Evolutionary conservation across 805 yeast genomes (phyloP).

Genomic region (Metschnikowia picachoensis): DNA sequence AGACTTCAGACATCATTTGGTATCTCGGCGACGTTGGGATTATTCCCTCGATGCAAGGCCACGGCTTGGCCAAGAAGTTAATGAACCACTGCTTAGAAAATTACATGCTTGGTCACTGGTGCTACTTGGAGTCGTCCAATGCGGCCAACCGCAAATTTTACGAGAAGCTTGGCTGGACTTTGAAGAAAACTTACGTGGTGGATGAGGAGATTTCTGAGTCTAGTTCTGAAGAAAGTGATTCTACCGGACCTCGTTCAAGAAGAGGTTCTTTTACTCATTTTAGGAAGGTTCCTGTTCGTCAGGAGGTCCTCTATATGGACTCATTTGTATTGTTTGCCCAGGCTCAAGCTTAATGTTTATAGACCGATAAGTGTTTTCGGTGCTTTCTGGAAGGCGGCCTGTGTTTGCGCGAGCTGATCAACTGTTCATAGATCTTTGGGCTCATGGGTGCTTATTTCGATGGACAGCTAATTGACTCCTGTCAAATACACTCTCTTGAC

Average conservation of each 20-base stretch:
- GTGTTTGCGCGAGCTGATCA: conserved; percentile 14
- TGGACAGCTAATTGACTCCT: conserved; percentile 14
- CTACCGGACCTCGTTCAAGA: conserved; percentile 9
- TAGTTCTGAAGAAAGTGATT: conserved; percentile 16
- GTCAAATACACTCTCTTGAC: neutral
- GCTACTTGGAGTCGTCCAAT: conserved; percentile 56
- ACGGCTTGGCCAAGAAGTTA: conserved; percentile 52
- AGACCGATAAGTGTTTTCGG: neutral
- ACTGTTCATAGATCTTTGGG: conserved; percentile 4
- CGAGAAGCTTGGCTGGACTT: conserved; percentile 48
- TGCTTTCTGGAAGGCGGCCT: neutral
- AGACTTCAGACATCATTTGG: conserved; percentile 43
- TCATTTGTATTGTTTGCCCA: conserved; percentile 16
- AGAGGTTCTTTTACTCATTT: conserved; percentile 11
- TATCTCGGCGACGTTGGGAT: conserved; percentile 58
- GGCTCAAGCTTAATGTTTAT: neutral
- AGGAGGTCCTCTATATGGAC: conserved; percentile 17
- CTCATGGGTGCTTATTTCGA: conserved; percentile 4
- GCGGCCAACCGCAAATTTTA: conserved; percentile 51
- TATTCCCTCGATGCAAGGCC: conserved; percentile 54
- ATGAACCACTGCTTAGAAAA: conserved; percentile 48
- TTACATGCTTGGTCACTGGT: conserved; percentile 35
- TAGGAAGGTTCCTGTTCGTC: conserved; percentile 2
- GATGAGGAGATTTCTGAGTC: conserved; percentile 20
- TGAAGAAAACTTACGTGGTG: conserved; percentile 30